These are phyloP conservation scores for Fraxinus americana DNA, from an alignment of 257 asterid genomes.

Conservation along the genomic window DNA sequence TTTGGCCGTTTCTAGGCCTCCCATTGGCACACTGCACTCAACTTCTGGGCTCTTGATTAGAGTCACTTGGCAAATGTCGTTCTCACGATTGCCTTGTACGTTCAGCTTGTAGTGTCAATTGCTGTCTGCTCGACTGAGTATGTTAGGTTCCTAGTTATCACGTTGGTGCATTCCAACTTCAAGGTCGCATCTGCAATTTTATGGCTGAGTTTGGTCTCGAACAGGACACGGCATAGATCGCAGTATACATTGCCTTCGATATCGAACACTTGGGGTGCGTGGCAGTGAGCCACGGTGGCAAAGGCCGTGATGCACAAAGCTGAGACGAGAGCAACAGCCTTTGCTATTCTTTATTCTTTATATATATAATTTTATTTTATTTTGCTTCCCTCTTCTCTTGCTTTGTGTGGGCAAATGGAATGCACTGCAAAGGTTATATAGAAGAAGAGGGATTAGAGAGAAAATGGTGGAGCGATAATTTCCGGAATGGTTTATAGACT, in stretches of 20 bases:
- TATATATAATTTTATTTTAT: neutral
- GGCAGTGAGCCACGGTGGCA: too few relatives aligned
- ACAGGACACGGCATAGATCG: slow-evolving; percentile 3
- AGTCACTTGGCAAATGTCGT: slow-evolving; percentile 45
- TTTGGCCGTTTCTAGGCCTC: slow-evolving; percentile 13
- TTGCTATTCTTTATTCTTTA: too few relatives aligned
- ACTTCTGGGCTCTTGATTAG: slow-evolving; percentile 27
- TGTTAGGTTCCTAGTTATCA: slow-evolving; percentile 2
- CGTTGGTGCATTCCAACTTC: slow-evolving; percentile 35
- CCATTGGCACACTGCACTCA: slow-evolving; percentile 29
- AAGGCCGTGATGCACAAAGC: too few relatives aligned
- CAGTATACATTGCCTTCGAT: too few relatives aligned
- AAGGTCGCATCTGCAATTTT: slow-evolving; percentile 4
- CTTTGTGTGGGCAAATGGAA: slow-evolving; percentile 22
- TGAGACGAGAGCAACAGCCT: too few relatives aligned
- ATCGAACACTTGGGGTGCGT: too few relatives aligned
- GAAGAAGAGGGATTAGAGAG: neutral
- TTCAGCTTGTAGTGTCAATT: slow-evolving; percentile 33
- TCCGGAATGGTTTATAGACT: slow-evolving; percentile 5
- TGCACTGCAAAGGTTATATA: slow-evolving; percentile 17
- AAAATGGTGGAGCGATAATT: slow-evolving; percentile 20
- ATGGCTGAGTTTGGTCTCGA: slow-evolving; percentile 28
- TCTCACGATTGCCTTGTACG: slow-evolving; percentile 42
- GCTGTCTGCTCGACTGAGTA: slow-evolving; percentile 3
- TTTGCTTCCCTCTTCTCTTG: slow-evolving; percentile 26